phyloP scores from a whole-genome alignment of 139 green algal genomes.

The Spirogloea muscicola region DNA sequence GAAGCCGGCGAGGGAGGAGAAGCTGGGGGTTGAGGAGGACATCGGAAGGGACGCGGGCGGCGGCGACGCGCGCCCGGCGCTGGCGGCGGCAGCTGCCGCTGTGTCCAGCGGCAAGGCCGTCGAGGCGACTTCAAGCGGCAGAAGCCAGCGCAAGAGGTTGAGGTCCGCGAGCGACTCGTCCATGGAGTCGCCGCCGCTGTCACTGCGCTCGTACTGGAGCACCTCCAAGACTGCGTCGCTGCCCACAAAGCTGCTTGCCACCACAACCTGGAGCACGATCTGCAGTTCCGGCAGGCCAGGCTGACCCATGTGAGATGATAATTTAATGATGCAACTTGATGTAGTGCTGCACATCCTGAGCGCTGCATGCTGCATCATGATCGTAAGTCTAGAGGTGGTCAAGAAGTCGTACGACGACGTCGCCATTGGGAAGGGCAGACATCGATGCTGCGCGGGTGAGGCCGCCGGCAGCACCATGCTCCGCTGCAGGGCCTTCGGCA shows the following conservation, averaged over 20 bases:
- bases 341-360: neutral
- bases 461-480: slow-evolving; percentile 6
- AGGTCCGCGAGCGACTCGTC: too few species aligned
- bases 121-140: too few species aligned
- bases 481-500: neutral
- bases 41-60: neutral
- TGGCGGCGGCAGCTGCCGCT: too few species aligned
- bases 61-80: too few species aligned
- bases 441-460: neutral
- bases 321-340: neutral
- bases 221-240: slow-evolving; percentile 30
- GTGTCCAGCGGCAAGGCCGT: too few species aligned
- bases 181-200: too few species aligned
- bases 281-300: neutral
- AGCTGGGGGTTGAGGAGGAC: neutral
- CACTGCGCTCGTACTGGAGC: slow-evolving; percentile 35
- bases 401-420: slow-evolving; percentile 13
- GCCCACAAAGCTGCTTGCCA: neutral
- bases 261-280: slow-evolving; percentile 17
- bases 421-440: slow-evolving; percentile 3
- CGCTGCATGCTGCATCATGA: too few species aligned
- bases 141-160: too few species aligned
- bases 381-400: too few species aligned
- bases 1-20: slow-evolving; percentile 1
- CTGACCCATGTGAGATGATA: neutral